Conservation (phyloP, 208 protist genomes). For the Crithidia expoeki region DNA sequence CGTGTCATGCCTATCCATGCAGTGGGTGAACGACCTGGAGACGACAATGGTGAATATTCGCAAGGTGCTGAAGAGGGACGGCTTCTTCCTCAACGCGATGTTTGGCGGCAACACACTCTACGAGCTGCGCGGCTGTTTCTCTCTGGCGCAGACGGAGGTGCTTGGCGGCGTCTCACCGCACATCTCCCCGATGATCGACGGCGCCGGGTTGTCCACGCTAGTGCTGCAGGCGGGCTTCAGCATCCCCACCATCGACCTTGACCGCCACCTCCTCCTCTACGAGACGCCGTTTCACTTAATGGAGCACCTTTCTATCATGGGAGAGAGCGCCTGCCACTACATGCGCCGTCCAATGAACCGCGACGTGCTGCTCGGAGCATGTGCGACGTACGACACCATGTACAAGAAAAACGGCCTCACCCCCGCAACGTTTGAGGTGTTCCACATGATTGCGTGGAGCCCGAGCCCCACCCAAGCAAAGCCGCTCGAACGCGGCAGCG, state of each 20-base stretch:
- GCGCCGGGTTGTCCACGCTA: constrained; percentile 81
- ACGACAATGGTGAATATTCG: constrained; percentile 80
- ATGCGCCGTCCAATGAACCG: constrained; percentile 66
- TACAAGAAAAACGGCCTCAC: constrained; percentile 86
- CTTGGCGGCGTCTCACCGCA: constrained; percentile 88
- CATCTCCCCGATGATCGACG: constrained; percentile 91
- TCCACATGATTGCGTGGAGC: constrained; percentile 91
- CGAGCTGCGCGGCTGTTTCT: constrained; percentile 88
- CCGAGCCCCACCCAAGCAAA: constrained; percentile 85
- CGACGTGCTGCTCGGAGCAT: constrained; percentile 76
- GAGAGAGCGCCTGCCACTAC: constrained; percentile 84
- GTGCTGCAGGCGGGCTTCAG: constrained; percentile 88
- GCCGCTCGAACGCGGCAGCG: constrained; percentile 81
- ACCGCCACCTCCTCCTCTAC: constrained; percentile 87
- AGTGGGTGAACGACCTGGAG: constrained; percentile 93
- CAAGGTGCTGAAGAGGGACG: constrained; percentile 86
- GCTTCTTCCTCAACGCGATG: constrained; percentile 84
- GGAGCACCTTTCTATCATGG: constrained; percentile 89
- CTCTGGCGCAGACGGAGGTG: constrained; percentile 86
- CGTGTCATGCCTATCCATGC: constrained; percentile 88
- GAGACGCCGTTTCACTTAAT: constrained; percentile 91
- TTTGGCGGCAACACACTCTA: constrained; percentile 93
- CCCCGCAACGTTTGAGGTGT: constrained; percentile 92
- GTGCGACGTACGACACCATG: constrained; percentile 85
- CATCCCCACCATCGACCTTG: constrained; percentile 92